Evolutionary conservation across 164 flowering plant genomes (phyloP), one percentile per base, ranked within the genome.

Genomic region (Vitis rupestris): DNA sequence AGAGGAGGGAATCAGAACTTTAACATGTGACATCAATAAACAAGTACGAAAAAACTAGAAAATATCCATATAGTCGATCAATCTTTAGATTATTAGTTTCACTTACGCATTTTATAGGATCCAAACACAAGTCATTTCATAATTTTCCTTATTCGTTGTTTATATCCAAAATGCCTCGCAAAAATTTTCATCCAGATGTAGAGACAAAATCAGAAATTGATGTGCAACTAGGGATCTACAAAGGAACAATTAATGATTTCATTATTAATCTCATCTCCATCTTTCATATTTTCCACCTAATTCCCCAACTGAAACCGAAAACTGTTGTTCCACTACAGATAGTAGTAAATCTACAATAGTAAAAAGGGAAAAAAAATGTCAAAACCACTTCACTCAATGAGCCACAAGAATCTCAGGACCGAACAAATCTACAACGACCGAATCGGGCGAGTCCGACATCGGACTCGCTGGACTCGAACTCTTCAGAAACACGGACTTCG

Each of bases 281-380:
- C 62, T 67, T 56, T 56, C 62, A 30, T 13, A 66, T 29, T 54
- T 11, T 63, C 30, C 54, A 55, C 19, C 52, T 10, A 53, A 53
- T 11, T 56, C 3, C 59, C 12, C 10, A 16, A 57, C 59, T 19
- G 29, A 17, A 57, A 23, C 27, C 59, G 29, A 14, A 57, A 19
- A 53, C 14, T 13, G 56, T 13, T 13, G n/a, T 3, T 31, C 50
- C 55, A 66, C 62, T 56, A 67, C 70, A 57, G 59, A 37, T 10
- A 55, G 31, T 56, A 57, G n/a, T n/a, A 23, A n/a, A 61, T 72
- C 74, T 71, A 71, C 74, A 60, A 50, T 31, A 64, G 16, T 15
- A 27, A 63, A 53, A 37, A 65, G n/a, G 48, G 15, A 59, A 59
- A 31, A 14, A 51, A 31, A 44, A 9, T 27, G 29, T n/a, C n/a